phyloP scores from a whole-genome alignment of 2,329 filamentous ascomycete genomes.

The Tetracladium maxilliforme region DNA sequence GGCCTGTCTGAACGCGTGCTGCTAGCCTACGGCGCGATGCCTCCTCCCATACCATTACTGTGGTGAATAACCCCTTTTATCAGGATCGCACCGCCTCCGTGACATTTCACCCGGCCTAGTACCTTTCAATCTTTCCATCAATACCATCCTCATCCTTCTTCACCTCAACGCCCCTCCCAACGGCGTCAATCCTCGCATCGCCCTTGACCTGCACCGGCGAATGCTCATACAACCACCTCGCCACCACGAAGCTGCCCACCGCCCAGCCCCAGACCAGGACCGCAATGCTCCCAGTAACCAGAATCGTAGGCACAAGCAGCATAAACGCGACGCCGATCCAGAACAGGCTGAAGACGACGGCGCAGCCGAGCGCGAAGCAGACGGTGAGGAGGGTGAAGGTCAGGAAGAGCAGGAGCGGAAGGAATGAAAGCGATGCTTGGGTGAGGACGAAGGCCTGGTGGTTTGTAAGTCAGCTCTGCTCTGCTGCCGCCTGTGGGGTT shows the following conservation, averaged over 20 bases:
- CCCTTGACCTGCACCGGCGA: slow-evolving; percentile 9
- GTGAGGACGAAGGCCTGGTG: slow-evolving; percentile 49
- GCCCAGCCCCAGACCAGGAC: slow-evolving; percentile 55
- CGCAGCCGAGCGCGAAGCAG: slow-evolving; percentile 45
- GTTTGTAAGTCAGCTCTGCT: slow-evolving; percentile 4
- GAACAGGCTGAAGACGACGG: slow-evolving; percentile 51
- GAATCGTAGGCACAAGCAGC: slow-evolving; percentile 52
- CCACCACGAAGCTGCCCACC: slow-evolving; percentile 38
- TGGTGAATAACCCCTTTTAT: too few relatives aligned
- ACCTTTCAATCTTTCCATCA: too few relatives aligned
- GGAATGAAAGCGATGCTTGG: slow-evolving; percentile 48
- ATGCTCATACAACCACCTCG: slow-evolving; percentile 27
- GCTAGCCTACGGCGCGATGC: too few relatives aligned
- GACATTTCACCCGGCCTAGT: too few relatives aligned
- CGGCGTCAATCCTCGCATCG: slow-evolving; percentile 5
- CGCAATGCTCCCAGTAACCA: slow-evolving; percentile 47
- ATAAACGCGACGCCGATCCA: slow-evolving; percentile 52
- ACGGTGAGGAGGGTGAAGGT: slow-evolving; percentile 49
- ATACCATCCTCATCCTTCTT: slow-evolving; percentile 9
- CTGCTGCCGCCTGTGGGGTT: background rate
- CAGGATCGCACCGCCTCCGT: too few relatives aligned
- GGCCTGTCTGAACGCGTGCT: too few relatives aligned
- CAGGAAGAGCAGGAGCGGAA: slow-evolving; percentile 55
- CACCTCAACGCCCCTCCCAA: slow-evolving; percentile 9
- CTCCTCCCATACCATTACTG: too few relatives aligned